Conservation (phyloP, 2,329 filamentous ascomycete genomes). For the Delphinella strobiligena region DNA sequence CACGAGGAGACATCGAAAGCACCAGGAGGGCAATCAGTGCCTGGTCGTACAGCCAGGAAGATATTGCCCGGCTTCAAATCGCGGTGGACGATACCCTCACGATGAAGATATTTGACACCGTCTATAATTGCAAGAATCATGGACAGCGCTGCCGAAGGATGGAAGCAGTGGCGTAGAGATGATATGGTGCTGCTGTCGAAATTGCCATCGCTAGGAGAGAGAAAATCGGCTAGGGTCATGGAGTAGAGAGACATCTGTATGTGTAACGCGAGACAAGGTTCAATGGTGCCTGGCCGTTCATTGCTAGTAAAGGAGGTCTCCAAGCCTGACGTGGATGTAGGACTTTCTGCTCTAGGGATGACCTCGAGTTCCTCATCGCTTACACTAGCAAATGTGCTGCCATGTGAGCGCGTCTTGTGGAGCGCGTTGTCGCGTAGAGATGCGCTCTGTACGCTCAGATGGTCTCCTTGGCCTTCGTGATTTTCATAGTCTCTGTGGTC, state of each 20-base stretch:
- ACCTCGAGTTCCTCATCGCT: constrained; percentile 36
- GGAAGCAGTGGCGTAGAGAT: constrained; percentile 47
- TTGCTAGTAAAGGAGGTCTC: constrained; percentile 11
- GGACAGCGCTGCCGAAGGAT: constrained; percentile 42
- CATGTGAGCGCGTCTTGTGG: constrained; percentile 18
- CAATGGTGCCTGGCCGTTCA: constrained; percentile 1
- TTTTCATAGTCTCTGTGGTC: neutral
- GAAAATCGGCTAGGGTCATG: constrained; percentile 47
- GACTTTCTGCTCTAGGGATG: constrained; percentile 31
- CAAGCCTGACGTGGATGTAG: constrained; percentile 14
- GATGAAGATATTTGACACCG: constrained; percentile 53
- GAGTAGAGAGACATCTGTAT: constrained; percentile 59
- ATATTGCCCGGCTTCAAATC: constrained; percentile 60
- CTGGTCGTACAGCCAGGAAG: constrained; percentile 40
- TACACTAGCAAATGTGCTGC: constrained; percentile 11
- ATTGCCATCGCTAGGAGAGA: constrained; percentile 27
- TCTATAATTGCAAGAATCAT: constrained; percentile 49
- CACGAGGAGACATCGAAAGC: constrained; percentile 37
- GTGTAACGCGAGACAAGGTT: constrained; percentile 39
- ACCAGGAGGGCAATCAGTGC: constrained; percentile 21
- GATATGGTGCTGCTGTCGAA: constrained; percentile 8
- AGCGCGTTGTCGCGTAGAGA: constrained; percentile 9
- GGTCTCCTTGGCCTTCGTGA: neutral
- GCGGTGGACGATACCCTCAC: constrained; percentile 49
- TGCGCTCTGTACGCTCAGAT: constrained; percentile 11